phyloP scores from a whole-genome alignment of 305 asterid genomes.

The Fraxinus greggii region DNA sequence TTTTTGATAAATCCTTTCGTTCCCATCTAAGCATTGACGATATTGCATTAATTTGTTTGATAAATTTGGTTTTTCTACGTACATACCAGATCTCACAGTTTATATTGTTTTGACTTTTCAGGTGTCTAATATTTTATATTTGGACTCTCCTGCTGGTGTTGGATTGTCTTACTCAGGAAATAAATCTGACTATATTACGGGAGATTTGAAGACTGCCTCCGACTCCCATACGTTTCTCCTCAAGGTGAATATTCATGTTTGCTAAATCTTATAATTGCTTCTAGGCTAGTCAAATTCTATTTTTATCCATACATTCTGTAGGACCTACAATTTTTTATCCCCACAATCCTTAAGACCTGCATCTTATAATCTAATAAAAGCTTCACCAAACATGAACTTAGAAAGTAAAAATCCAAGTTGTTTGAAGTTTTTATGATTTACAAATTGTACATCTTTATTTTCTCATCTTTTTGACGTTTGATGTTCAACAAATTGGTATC shows the following conservation, averaged over 20 bases:
- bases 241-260: conserved; percentile 46
- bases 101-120: conserved; percentile 26
- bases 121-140: conserved; percentile 73
- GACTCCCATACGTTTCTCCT: conserved; percentile 84
- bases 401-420: neutral
- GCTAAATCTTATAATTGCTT: neutral
- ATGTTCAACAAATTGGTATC: conserved; percentile 8
- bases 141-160: conserved; percentile 95
- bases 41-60: neutral
- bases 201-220: conserved; percentile 73
- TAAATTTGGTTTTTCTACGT: neutral
- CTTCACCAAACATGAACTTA: neutral
- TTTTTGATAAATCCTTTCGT: neutral
- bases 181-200: conserved; percentile 65
- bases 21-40: conserved; percentile 2
- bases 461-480: neutral
- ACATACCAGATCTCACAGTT: neutral
- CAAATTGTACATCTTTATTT: neutral
- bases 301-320: neutral
- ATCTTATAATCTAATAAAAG: neutral
- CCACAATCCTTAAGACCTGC: neutral
- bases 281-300: neutral
- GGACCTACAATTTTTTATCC: neutral
- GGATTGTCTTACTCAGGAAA: conserved; percentile 79
- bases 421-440: conserved; percentile 14